Conservation (phyloP, 306 rosid species). For the Pyrus communis region DNA sequence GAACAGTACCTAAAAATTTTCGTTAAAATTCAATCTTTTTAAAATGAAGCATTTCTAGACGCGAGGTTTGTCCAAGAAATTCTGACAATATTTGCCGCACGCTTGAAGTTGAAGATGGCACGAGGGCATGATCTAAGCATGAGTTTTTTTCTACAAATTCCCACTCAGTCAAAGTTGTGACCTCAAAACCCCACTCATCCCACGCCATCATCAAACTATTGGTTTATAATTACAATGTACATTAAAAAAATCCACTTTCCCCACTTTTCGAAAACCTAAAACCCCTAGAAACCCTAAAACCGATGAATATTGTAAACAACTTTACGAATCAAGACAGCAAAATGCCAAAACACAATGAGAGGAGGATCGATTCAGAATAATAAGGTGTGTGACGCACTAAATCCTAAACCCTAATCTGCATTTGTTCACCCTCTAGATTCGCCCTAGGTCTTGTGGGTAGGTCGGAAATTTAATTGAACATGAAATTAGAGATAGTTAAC, state of each 20-base stretch:
- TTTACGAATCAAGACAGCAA: not conserved
- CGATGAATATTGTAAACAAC: not conserved
- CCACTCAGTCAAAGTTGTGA: not conserved
- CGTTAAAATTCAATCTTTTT: not conserved
- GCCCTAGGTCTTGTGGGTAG: no score
- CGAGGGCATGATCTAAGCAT: not conserved
- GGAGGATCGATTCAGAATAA: not conserved
- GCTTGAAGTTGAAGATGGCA: constrained; percentile 8
- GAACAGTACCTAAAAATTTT: no score
- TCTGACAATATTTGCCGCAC: constrained; percentile 11
- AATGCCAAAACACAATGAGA: not conserved
- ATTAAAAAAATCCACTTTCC: not conserved
- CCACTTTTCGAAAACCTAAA: not conserved
- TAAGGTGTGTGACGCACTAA: not conserved
- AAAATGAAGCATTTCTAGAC: not conserved
- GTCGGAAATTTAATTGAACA: no score
- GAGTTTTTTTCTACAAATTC: not conserved
- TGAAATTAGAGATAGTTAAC: no score
- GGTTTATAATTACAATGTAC: not conserved
- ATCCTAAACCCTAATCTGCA: not conserved
- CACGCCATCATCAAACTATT: not conserved
- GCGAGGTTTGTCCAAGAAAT: not conserved
- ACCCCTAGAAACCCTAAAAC: not conserved
- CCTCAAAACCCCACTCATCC: not conserved
- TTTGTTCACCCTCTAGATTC: no score